Conservation (phyloP, 1,284 basidiomycete species). For the Microbotryomycetes sp. region DNA sequence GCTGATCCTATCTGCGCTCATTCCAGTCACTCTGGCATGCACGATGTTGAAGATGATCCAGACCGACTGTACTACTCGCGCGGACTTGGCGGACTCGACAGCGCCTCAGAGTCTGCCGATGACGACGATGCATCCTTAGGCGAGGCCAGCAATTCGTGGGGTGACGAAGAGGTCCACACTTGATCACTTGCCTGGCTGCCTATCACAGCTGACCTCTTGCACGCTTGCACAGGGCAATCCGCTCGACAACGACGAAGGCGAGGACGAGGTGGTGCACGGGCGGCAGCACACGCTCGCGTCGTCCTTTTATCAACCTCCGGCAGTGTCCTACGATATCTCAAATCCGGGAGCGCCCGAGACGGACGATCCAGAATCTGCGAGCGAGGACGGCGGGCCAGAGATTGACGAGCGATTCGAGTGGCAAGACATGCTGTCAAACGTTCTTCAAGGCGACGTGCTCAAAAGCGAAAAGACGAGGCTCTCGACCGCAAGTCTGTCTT, state of each 20-base stretch:
- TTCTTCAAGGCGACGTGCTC: constrained; percentile 84
- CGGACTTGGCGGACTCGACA: constrained; percentile 60
- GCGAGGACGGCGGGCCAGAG: constrained; percentile 24
- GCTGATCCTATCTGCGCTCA: not conserved
- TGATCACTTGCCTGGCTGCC: not conserved
- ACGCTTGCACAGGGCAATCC: not conserved
- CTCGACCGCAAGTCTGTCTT: constrained; percentile 32
- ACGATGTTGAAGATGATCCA: constrained; percentile 34
- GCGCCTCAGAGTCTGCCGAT: constrained; percentile 67
- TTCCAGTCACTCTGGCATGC: constrained; percentile 16
- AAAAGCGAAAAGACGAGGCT: constrained; percentile 84
- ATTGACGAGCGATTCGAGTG: constrained; percentile 66
- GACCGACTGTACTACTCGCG: constrained; percentile 50
- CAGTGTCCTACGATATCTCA: constrained; percentile 24
- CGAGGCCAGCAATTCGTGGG: constrained; percentile 8
- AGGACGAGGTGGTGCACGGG: constrained; percentile 12
- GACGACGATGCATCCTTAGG: constrained; percentile 28
- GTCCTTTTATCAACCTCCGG: constrained; percentile 19
- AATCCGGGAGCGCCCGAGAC: constrained; percentile 10
- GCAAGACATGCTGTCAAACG: constrained; percentile 88
- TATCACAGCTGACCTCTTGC: constrained; percentile 2
- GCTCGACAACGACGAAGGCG: constrained; percentile 16
- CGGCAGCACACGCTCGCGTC: not conserved
- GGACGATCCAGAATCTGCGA: constrained; percentile 8
- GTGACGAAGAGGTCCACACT: constrained; percentile 8